A percentile compares a stretch with the other conserved stretches of the same genome.
Evolutionary conservation across 139 green algal species (phyloP).

Genomic region (Chlorella sp.): DNA sequence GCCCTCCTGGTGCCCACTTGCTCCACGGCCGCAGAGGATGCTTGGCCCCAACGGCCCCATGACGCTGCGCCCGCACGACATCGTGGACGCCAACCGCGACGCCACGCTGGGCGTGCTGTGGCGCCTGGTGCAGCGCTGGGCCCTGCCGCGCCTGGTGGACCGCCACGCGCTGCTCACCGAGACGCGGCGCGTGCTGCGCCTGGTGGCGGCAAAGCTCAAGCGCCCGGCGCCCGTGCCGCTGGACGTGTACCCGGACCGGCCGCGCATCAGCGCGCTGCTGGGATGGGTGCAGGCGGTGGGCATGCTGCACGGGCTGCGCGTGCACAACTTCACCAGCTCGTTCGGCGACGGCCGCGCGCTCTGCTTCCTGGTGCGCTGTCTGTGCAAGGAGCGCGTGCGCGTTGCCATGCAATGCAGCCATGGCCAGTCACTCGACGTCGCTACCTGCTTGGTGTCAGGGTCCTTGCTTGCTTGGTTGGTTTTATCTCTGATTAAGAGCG

Average conservation of each 20-base stretch:
- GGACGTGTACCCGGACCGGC: constrained; percentile 11
- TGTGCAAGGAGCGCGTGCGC: background rate
- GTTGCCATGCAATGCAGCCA: background rate
- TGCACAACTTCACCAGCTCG: constrained; percentile 51
- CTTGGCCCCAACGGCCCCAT: background rate
- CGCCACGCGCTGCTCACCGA: constrained; percentile 11
- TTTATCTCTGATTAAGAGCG: no score
- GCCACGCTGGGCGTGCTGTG: constrained; percentile 22
- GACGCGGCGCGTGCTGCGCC: constrained; percentile 11
- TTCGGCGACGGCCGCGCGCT: constrained; percentile 72
- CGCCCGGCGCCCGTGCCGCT: constrained; percentile 7
- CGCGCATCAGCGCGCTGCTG: constrained; percentile 38
- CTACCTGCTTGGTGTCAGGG: no score
- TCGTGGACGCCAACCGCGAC: constrained; percentile 18
- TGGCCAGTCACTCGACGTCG: no score
- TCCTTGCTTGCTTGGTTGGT: no score
- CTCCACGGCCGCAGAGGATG: no score
- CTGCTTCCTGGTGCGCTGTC: constrained; percentile 60
- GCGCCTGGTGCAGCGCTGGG: constrained; percentile 16
- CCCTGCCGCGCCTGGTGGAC: constrained; percentile 17
- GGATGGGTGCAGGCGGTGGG: constrained; percentile 67
- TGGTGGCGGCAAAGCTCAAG: background rate
- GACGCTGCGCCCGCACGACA: constrained; percentile 8
- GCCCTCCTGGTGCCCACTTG: no score
- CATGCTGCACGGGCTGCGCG: constrained; percentile 32